Evolutionary conservation across 306 rosid genomes (phyloP).

Genomic region (apple (Malus domestica)): ASM211411v1 NC_041798.1:25961501-25962000

Average conservation of each 20-base stretch:
- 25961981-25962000: neutral
- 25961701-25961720: neutral
- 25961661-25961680: neutral
- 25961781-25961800: too few relatives aligned
- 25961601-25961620: neutral
- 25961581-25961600: neutral
- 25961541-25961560: neutral
- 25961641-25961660: neutral
- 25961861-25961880: neutral
- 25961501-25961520: neutral
- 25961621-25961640: neutral
- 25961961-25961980: neutral
- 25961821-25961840: neutral
- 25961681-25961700: neutral
- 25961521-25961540: neutral
- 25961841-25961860: neutral
- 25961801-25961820: too few relatives aligned
- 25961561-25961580: neutral
- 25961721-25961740: too few relatives aligned
- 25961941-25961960: neutral
- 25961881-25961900: neutral
- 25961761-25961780: too few relatives aligned
- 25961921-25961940: neutral
- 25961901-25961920: neutral
- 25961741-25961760: too few relatives aligned